A percentile compares a stretch with the other conserved stretches of the same genome.
phyloP scores from a whole-genome alignment of 2,329 filamentous ascomycete species.

The Tolypocladium ophioglossoides region DNA sequence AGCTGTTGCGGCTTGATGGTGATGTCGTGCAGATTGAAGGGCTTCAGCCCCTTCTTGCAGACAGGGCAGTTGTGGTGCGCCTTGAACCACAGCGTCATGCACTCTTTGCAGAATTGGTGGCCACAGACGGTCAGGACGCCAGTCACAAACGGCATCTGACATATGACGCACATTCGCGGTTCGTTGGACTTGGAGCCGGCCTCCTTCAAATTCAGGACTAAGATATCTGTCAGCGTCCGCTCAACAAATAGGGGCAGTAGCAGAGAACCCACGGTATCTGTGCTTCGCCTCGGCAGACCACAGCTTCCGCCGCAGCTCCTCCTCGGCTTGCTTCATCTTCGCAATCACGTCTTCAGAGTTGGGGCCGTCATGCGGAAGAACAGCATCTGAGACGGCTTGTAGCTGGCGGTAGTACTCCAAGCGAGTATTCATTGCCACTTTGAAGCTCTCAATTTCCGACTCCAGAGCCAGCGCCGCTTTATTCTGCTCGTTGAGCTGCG shows the following conservation, averaged over 20 bases:
- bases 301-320: conserved; percentile 45
- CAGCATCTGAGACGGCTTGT: conserved; percentile 82
- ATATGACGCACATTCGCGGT: conserved; percentile 74
- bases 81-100: conserved; percentile 69
- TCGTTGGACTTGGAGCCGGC: conserved; percentile 53
- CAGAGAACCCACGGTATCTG: conserved; percentile 48
- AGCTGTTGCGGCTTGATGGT: conserved; percentile 69
- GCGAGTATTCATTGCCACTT: conserved; percentile 69
- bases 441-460: conserved; percentile 67
- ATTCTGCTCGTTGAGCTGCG: conserved; percentile 37
- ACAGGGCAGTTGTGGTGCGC: conserved; percentile 69
- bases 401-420: conserved; percentile 86
- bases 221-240: conserved; percentile 1
- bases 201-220: conserved; percentile 42
- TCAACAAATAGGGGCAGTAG: background rate
- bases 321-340: conserved; percentile 18
- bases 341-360: conserved; percentile 38
- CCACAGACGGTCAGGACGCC: conserved; percentile 81
- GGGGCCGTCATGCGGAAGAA: conserved; percentile 61
- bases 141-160: conserved; percentile 63
- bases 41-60: conserved; percentile 62
- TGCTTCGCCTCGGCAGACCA: conserved; percentile 59
- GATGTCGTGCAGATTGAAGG: conserved; percentile 71
- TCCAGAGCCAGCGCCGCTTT: conserved; percentile 42
- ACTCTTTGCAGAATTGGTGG: conserved; percentile 86